These are phyloP conservation scores for Prunus campanulata DNA, from an alignment of 306 rosid genomes.

Conservation along the genomic window DNA sequence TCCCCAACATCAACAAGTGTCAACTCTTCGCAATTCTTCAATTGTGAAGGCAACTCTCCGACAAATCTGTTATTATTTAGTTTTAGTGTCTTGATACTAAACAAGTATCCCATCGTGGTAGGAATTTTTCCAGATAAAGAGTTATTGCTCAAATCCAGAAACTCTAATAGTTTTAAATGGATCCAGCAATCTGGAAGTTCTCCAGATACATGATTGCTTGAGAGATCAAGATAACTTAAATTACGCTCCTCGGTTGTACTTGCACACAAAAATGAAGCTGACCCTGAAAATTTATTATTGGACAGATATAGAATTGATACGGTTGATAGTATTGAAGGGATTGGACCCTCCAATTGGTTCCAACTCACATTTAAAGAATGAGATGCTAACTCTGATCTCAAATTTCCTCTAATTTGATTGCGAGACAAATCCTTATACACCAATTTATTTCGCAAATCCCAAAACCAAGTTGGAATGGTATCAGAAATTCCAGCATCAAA, in stretches of 20 bases:
- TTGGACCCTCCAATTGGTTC: neutral
- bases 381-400: neutral
- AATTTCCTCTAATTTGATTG: neutral
- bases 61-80: neutral
- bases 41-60: neutral
- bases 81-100: neutral
- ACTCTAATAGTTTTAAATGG: accelerated
- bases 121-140: conserved; percentile 14
- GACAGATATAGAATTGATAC: neutral
- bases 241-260: no score
- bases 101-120: neutral
- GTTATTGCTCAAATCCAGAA: conserved; percentile 2
- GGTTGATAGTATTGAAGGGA: neutral
- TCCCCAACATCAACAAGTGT: neutral
- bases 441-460: neutral
- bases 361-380: neutral
- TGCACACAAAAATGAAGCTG: neutral
- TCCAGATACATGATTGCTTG: neutral
- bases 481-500: conserved; percentile 1
- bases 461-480: neutral
- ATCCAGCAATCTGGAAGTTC: conserved; percentile 10
- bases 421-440: neutral
- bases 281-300: neutral
- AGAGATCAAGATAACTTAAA: neutral
- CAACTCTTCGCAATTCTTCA: neutral